These are phyloP conservation scores for Diplodia corticola DNA, from an alignment of 2,329 filamentous ascomycete species.

Conservation along the genomic window DNA sequence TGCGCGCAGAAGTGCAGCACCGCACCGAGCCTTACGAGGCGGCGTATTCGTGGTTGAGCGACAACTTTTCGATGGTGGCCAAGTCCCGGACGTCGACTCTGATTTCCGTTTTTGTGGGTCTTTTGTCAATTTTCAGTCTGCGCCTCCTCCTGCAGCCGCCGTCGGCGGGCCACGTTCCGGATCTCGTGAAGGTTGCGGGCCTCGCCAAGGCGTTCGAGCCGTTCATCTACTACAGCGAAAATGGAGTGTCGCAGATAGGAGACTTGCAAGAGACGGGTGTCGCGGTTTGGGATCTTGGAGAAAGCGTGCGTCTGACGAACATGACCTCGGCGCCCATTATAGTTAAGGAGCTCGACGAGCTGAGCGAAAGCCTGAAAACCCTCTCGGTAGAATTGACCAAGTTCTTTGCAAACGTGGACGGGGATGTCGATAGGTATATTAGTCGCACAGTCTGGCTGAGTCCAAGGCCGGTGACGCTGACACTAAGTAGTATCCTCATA, in stretches of 20 bases:
- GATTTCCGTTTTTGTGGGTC: constrained; percentile 59
- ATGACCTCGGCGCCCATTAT: constrained; percentile 89
- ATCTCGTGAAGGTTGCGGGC: constrained; percentile 86
- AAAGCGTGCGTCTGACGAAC: constrained; percentile 84
- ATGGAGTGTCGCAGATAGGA: constrained; percentile 80
- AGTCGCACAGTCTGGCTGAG: constrained; percentile 18
- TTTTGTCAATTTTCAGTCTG: constrained; percentile 66
- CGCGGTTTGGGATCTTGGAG: constrained; percentile 91
- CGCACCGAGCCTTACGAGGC: constrained; percentile 81
- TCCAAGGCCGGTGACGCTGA: constrained; percentile 26
- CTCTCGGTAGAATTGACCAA: constrained; percentile 82
- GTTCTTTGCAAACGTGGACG: constrained; percentile 92
- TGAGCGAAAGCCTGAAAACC: constrained; percentile 82
- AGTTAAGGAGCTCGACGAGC: constrained; percentile 77
- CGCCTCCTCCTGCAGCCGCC: constrained; percentile 70
- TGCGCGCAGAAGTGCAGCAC: constrained; percentile 86
- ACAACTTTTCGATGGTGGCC: constrained; percentile 61
- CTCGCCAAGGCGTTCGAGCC: constrained; percentile 92
- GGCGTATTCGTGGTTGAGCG: constrained; percentile 63
- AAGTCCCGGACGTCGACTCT: constrained; percentile 69
- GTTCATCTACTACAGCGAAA: constrained; percentile 90
- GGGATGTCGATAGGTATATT: constrained; percentile 78
- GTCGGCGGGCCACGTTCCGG: constrained; percentile 67
- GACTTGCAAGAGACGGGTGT: constrained; percentile 89
- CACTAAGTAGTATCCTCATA: constrained; percentile 68